Percentiles rank a stretch among this genome's conserved stretches.
Evolutionary conservation across 2,329 filamentous ascomycete species (phyloP).

Genomic region (Paecilomyces fulvus): DNA sequence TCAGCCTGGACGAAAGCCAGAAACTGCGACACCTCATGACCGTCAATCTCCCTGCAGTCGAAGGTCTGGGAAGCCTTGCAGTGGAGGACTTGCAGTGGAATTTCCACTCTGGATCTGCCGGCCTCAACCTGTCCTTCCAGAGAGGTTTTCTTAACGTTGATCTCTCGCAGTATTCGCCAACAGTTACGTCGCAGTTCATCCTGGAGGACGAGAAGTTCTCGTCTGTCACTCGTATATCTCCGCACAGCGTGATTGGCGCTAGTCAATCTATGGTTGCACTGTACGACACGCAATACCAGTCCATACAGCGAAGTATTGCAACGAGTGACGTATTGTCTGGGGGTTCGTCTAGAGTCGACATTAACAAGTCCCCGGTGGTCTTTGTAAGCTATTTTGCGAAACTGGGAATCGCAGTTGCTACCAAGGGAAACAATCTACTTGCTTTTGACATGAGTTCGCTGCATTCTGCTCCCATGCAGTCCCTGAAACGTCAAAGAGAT

Average conservation of each 20-base stretch:
- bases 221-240: slow-evolving; percentile 36
- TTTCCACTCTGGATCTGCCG: slow-evolving; percentile 31
- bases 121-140: slow-evolving; percentile 31
- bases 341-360: slow-evolving; percentile 11
- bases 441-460: slow-evolving; percentile 35
- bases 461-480: slow-evolving; percentile 17
- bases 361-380: slow-evolving; percentile 16
- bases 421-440: slow-evolving; percentile 33
- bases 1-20: slow-evolving; percentile 22
- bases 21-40: slow-evolving; percentile 30
- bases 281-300: slow-evolving; percentile 40
- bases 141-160: slow-evolving; percentile 35
- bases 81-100: slow-evolving; percentile 23
- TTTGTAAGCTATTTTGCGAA: slow-evolving; percentile 39
- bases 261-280: slow-evolving; percentile 34
- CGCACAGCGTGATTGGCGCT: slow-evolving; percentile 34
- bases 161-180: slow-evolving; percentile 34
- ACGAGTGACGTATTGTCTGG: slow-evolving; percentile 21
- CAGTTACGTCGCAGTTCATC: slow-evolving; percentile 30
- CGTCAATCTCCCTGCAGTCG: slow-evolving; percentile 24
- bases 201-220: slow-evolving; percentile 28
- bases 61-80: slow-evolving; percentile 9
- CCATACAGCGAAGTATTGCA: slow-evolving; percentile 35
- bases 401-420: slow-evolving; percentile 34
- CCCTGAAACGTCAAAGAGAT: slow-evolving; percentile 31